A percentile compares a stretch with the other conserved stretches of the same genome.
phyloP scores from a whole-genome alignment of 2,329 filamentous ascomycete species.

The Penicillium aurantiogriseum region DNA sequence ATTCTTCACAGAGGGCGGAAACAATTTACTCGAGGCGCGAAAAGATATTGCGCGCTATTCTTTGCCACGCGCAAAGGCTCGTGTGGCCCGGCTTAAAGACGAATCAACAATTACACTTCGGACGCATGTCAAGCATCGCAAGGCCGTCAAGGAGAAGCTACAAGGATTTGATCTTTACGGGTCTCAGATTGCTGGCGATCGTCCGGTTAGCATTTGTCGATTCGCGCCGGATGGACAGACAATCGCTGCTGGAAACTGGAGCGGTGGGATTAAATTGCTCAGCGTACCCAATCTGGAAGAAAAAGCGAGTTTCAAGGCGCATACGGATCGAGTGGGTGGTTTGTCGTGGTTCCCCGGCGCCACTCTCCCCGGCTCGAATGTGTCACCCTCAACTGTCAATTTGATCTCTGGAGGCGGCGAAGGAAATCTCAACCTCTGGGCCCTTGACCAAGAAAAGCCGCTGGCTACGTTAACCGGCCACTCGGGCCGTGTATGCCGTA shows the following conservation, averaged over 20 bases:
- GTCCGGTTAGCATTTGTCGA: conserved; percentile 86
- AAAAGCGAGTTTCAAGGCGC: conserved; percentile 73
- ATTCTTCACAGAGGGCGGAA: conserved; percentile 84
- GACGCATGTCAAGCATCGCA: conserved; percentile 89
- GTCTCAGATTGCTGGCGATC: conserved; percentile 86
- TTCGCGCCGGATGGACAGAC: conserved; percentile 82
- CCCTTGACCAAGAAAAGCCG: conserved; percentile 79
- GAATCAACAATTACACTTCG: conserved; percentile 82
- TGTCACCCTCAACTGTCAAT: conserved; percentile 74
- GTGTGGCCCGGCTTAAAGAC: conserved; percentile 72
- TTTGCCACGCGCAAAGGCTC: conserved; percentile 73
- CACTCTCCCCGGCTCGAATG: conserved; percentile 66
- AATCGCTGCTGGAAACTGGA: conserved; percentile 90
- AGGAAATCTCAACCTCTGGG: conserved; percentile 86
- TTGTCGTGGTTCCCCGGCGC: conserved; percentile 86
- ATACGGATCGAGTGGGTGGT: conserved; percentile 85
- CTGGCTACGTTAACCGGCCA: conserved; percentile 80
- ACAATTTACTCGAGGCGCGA: conserved; percentile 71
- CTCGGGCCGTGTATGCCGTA: conserved; percentile 79
- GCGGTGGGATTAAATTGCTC: conserved; percentile 81
- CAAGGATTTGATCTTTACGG: conserved; percentile 86
- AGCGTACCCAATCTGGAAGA: conserved; percentile 79
- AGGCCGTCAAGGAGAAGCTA: conserved; percentile 79
- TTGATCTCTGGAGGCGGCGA: conserved; percentile 89
- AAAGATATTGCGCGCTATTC: conserved; percentile 80